Conservation (phyloP, 768 basidiomycete genomes). For the Boletus patriciae region DNA sequence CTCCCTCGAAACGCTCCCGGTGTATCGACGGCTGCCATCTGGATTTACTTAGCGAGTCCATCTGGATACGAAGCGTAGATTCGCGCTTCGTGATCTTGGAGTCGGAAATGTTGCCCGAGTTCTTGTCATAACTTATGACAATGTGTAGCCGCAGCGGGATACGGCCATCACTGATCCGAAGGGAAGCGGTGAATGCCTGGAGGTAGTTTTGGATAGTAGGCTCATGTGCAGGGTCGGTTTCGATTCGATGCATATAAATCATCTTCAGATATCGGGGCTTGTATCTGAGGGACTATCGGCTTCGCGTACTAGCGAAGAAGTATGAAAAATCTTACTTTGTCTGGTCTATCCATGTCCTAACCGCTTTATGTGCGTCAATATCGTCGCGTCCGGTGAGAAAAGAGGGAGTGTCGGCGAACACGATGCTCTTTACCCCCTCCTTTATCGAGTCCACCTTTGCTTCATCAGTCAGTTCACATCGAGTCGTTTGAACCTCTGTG, state of each 20-base stretch:
- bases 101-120: neutral
- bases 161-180: neutral
- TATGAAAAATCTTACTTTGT: neutral
- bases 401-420: slow-evolving; percentile 25
- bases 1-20: slow-evolving; percentile 5
- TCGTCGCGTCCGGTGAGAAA: slow-evolving; percentile 14
- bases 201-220: slow-evolving; percentile 5
- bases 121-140: slow-evolving; percentile 13
- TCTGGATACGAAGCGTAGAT: neutral
- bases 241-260: slow-evolving; percentile 21
- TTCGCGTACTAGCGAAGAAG: neutral
- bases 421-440: slow-evolving; percentile 8
- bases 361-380: slow-evolving; percentile 3
- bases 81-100: neutral
- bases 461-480: slow-evolving; percentile 14
- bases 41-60: neutral
- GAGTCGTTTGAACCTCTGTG: slow-evolving; percentile 9
- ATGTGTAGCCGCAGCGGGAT: slow-evolving; percentile 1
- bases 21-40: slow-evolving; percentile 6
- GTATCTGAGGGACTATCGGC: neutral
- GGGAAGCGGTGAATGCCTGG: neutral
- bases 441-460: neutral
- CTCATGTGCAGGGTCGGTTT: slow-evolving; percentile 13
- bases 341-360: slow-evolving; percentile 1
- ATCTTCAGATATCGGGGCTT: slow-evolving; percentile 7